These are phyloP conservation scores for Apodospora peruviana DNA, from an alignment of 495 filamentous ascomycete species.

Conservation along the genomic window DNA sequence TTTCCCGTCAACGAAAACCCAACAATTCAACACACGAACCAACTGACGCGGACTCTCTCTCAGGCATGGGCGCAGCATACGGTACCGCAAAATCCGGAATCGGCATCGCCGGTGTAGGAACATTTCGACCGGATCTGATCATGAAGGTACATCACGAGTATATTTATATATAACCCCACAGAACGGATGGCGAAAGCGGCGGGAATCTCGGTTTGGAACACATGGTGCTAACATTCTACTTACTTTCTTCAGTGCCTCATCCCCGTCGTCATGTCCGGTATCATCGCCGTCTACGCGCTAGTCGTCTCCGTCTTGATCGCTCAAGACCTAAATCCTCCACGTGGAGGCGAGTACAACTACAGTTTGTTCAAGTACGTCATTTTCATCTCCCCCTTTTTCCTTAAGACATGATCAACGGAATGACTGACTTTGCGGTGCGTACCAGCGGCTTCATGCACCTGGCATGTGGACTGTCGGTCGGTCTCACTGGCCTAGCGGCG, in stretches of 20 bases:
- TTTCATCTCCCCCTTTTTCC: too few relatives aligned
- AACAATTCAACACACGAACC: too few relatives aligned
- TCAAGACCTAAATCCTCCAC: conserved; percentile 66
- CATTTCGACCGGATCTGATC: conserved; percentile 88
- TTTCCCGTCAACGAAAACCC: conserved; percentile 2
- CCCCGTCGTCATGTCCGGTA: conserved; percentile 99
- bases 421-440: too few relatives aligned
- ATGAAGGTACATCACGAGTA: conserved; percentile 72
- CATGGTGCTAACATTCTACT: too few relatives aligned
- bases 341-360: conserved; percentile 49
- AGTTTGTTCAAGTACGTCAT: conserved; percentile 72
- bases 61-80: conserved; percentile 85
- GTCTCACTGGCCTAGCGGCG: conserved; percentile 87
- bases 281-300: conserved; percentile 95
- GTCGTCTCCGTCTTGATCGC: conserved; percentile 95
- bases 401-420: too few relatives aligned
- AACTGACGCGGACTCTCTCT: not conserved
- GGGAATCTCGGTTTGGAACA: too few relatives aligned
- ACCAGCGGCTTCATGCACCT: conserved; percentile 85
- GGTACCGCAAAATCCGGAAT: conserved; percentile 97
- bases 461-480: conserved; percentile 84
- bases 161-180: not conserved
- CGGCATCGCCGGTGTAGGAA: conserved; percentile 90
- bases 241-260: conserved; percentile 63
- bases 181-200: too few relatives aligned